phyloP scores from a whole-genome alignment of 148 eudicot genomes.

The Persicaria tinctoria region DNA sequence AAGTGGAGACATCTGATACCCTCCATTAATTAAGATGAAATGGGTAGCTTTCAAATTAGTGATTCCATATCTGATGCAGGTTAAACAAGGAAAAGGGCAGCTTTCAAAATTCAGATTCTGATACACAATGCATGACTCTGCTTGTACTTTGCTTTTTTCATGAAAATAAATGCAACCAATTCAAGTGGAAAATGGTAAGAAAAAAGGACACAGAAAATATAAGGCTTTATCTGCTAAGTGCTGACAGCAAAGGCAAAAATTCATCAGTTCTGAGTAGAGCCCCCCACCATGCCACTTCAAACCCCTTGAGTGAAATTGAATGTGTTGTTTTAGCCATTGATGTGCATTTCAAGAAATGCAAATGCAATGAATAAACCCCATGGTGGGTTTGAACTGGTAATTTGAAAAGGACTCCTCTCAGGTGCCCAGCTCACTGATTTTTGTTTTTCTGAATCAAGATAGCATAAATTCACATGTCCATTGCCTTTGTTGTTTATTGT shows the following conservation, averaged over 20 bases:
- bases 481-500: not conserved
- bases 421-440: not conserved
- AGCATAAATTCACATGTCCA: not conserved
- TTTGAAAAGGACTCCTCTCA: slow-evolving; percentile 8
- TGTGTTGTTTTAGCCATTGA: not conserved
- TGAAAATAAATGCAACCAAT: slow-evolving; percentile 8
- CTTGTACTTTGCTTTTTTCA: slow-evolving; percentile 2
- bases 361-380: not conserved
- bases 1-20: not conserved
- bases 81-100: not conserved
- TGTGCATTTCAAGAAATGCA: not conserved
- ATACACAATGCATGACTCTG: slow-evolving; percentile 4
- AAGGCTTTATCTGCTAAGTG: not conserved
- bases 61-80: not conserved
- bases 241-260: not conserved
- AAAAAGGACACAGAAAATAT: not conserved
- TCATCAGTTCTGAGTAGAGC: not conserved
- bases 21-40: not conserved
- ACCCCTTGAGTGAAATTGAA: not conserved
- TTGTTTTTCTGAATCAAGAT: not conserved
- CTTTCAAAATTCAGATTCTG: slow-evolving; percentile 6
- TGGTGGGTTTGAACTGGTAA: not conserved
- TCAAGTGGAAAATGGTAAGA: not conserved
- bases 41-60: not conserved
- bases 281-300: not conserved